Evolutionary conservation across 1,139 yeast species (phyloP), one percentile per base, ranked within the genome.

Genomic region (Entelexis paramagnoliae): DNA sequence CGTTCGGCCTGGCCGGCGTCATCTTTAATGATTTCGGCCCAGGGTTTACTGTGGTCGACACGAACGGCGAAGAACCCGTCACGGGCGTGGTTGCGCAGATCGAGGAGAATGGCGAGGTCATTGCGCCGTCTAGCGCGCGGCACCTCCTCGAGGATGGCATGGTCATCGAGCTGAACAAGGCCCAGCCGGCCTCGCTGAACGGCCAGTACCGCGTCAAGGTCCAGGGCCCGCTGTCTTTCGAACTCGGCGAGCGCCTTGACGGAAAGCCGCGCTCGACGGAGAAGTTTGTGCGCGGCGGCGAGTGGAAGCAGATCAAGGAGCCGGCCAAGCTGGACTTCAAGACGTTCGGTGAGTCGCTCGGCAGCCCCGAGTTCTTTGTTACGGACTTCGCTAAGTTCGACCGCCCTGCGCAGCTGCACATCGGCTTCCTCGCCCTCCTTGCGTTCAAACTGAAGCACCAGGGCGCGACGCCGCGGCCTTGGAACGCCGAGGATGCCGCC

Each of bases 111-210:
- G 98, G 98, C 51, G 82, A 89, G 5, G 96, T 91, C 33, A 84
- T 96, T 26, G 86, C 86, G 75, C 76, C 89, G 62, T 96, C 85
- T 64, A 97, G 88, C 60, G 81, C 79, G 57, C 81, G 97, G 67
- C 99, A 91, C 65, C 95, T 96, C 13, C 73, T 91, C 53, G 87
- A 88, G 70, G 96, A 87, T 66, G 97, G 96, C 19, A 85, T 85
- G 63, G 85, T 72, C 64, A 96, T 91, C 51, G 84, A 82, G 50
- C 72, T 91, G 57, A 86, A 84, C 64, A 81, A 80, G 55, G 94
- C 87, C 8, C 70, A 75, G 50, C 79, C 91, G 2, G 79, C 76
- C 64, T 82, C 83, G 62, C 34, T 58, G 48, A 54, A 58, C 44
- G 62, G 61, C 11, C 51, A 51, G 53, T 60, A 58, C 50, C 50